Evolutionary conservation across 192 early-diverging fungal genomes (phyloP).

Genomic region (Coemansia sp.): DNA sequence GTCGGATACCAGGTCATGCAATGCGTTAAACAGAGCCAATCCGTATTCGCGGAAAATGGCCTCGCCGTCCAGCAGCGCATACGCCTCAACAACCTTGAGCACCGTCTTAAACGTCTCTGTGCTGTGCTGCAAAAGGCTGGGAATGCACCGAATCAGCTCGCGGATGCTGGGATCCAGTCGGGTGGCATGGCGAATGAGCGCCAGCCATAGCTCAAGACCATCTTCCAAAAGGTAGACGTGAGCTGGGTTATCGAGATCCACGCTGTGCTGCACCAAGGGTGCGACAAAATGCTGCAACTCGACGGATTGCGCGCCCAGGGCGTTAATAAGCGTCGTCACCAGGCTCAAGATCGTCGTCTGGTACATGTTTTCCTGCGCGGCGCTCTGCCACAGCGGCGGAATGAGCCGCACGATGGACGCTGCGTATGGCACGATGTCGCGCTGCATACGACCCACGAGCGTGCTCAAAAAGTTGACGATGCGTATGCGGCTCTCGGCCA

Average conservation of each 20-base stretch:
- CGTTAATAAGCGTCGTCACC: constrained; percentile 71
- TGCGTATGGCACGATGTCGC: constrained; percentile 70
- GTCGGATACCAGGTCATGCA: constrained; percentile 28
- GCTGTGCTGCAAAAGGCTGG: constrained; percentile 66
- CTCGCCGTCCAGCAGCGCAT: constrained; percentile 58
- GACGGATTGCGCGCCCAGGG: constrained; percentile 65
- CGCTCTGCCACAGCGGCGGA: constrained; percentile 75
- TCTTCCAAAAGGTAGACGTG: constrained; percentile 88
- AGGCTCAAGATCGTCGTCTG: constrained; percentile 73
- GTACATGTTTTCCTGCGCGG: constrained; percentile 74
- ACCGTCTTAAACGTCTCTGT: constrained; percentile 72
- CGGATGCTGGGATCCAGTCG: constrained; percentile 53
- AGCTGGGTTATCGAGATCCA: constrained; percentile 57
- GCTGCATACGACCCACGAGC: constrained; percentile 75
- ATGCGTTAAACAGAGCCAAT: constrained; percentile 13
- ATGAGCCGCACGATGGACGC: constrained; percentile 68
- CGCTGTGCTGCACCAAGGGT: constrained; percentile 72
- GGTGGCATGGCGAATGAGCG: constrained; percentile 68
- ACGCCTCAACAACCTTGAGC: constrained; percentile 84
- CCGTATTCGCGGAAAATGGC: constrained; percentile 15
- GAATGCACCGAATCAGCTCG: constrained; percentile 58
- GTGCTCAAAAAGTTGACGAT: constrained; percentile 70
- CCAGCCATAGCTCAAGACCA: constrained; percentile 85
- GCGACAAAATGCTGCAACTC: constrained; percentile 70
- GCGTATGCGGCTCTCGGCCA: constrained; percentile 72